Evolutionary conservation across 345 rosid genomes (phyloP).

Genomic region (Erodium maritimum): DNA sequence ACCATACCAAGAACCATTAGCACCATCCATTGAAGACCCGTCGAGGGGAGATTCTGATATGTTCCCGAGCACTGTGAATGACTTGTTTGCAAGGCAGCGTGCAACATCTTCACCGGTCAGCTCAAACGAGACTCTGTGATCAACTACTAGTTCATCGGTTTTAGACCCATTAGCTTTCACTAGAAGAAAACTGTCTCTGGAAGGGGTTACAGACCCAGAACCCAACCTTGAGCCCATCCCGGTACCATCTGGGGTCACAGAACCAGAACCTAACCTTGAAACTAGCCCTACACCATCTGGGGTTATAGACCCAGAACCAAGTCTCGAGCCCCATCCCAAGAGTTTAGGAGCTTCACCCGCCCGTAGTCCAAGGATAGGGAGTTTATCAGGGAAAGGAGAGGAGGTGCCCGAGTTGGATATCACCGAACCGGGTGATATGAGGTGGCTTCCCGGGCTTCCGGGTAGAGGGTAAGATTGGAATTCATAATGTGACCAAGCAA

Average conservation of each 20-base stretch:
- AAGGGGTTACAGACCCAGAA: constrained; percentile 71
- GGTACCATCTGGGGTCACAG: constrained; percentile 63
- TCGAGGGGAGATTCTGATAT: constrained; percentile 21
- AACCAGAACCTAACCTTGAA: constrained; percentile 75
- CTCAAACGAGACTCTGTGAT: constrained; percentile 88
- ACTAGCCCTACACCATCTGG: constrained; percentile 65
- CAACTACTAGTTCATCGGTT: constrained; percentile 26
- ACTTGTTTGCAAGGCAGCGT: constrained; percentile 63
- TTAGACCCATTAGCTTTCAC: constrained; percentile 34
- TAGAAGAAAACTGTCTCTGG: constrained; percentile 29
- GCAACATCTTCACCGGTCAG: constrained; percentile 95
- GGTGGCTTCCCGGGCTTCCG: constrained; percentile 73
- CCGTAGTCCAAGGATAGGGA: constrained; percentile 42
- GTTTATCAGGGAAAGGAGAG: constrained; percentile 47
- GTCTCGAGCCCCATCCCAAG: constrained; percentile 74
- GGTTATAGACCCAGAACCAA: constrained; percentile 75
- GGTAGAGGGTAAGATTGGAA: constrained; percentile 50
- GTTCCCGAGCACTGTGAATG: constrained; percentile 24
- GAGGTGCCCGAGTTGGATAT: constrained; percentile 84
- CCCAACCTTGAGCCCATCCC: constrained; percentile 65
- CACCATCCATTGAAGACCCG: constrained; percentile 5
- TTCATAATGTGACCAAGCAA: constrained; percentile 48
- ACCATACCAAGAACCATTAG: constrained; percentile 14
- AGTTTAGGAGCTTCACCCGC: constrained; percentile 57
- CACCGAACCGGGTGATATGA: constrained; percentile 75